Conservation (phyloP, 2,329 filamentous ascomycete species). For the Calycina herbarum region DNA sequence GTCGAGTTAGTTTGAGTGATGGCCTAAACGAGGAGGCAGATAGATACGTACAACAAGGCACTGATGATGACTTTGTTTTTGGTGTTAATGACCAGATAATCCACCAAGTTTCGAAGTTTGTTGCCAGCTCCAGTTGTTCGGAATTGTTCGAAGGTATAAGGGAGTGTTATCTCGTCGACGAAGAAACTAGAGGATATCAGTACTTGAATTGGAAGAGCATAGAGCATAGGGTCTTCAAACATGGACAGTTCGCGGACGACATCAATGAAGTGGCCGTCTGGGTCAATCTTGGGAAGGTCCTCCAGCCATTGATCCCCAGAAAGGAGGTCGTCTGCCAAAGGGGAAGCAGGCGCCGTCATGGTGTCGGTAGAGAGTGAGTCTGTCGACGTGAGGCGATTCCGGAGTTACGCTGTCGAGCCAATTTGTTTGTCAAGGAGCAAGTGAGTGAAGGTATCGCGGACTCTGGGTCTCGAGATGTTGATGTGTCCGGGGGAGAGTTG, state of each 20-base stretch:
- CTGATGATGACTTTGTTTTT: slow-evolving; percentile 71
- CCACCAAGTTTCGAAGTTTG: slow-evolving; percentile 58
- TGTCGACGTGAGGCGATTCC: neutral
- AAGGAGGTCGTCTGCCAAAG: slow-evolving; percentile 7
- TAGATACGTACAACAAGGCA: slow-evolving; percentile 63
- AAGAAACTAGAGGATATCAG: slow-evolving; percentile 54
- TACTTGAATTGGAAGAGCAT: neutral
- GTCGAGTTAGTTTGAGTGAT: slow-evolving; percentile 2
- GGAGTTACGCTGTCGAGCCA: neutral
- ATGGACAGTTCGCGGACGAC: slow-evolving; percentile 61
- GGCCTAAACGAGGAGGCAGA: neutral
- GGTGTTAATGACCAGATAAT: slow-evolving; percentile 61
- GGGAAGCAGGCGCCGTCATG: slow-evolving; percentile 5
- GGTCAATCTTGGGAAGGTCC: slow-evolving; percentile 54
- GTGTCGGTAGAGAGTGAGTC: neutral
- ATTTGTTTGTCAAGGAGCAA: neutral
- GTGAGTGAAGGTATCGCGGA: neutral
- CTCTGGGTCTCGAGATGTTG: neutral
- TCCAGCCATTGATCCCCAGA: slow-evolving; percentile 8
- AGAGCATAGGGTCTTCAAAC: neutral
- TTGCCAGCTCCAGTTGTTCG: slow-evolving; percentile 64
- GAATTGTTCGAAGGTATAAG: slow-evolving; percentile 73
- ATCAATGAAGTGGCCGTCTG: slow-evolving; percentile 59
- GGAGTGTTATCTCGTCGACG: slow-evolving; percentile 60
- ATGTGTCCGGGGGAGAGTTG: neutral